phyloP scores from a whole-genome alignment of 2,329 filamentous ascomycete species.

The Sphaerulina vaccinii region DNA sequence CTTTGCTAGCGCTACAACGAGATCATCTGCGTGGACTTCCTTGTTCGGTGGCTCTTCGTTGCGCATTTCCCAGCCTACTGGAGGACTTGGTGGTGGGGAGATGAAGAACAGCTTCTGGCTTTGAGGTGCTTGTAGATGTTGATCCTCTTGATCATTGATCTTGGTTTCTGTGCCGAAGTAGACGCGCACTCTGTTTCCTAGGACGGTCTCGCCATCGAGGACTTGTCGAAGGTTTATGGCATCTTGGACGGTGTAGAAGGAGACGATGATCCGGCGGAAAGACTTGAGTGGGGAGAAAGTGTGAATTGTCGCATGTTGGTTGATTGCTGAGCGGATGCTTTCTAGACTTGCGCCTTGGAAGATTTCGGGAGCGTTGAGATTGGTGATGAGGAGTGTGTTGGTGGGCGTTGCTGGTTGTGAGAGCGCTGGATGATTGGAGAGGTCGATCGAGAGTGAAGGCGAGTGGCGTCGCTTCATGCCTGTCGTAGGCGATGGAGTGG shows the following conservation, averaged over 20 bases:
- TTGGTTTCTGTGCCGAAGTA: constrained; percentile 59
- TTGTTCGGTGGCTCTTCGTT: constrained; percentile 65
- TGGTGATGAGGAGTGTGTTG: constrained; percentile 83
- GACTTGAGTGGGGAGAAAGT: constrained; percentile 79
- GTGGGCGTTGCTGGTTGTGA: constrained; percentile 70
- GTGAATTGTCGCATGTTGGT: constrained; percentile 68
- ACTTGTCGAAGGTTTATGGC: constrained; percentile 69
- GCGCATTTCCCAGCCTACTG: constrained; percentile 63
- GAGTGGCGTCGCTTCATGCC: constrained; percentile 36
- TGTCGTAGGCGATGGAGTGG: constrained; percentile 14
- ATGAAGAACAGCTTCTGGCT: constrained; percentile 66
- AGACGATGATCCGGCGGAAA: constrained; percentile 77
- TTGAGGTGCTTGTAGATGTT: constrained; percentile 56
- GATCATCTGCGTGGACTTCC: constrained; percentile 62
- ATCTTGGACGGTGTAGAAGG: constrained; percentile 68
- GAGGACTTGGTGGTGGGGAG: constrained; percentile 61
- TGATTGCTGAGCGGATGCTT: constrained; percentile 69
- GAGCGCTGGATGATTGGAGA: constrained; percentile 69
- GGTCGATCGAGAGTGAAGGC: constrained; percentile 65
- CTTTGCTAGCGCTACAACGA: constrained; percentile 56
- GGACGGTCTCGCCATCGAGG: constrained; percentile 71
- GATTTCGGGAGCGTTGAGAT: constrained; percentile 69
- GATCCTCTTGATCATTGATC: constrained; percentile 39
- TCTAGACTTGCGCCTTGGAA: constrained; percentile 73
- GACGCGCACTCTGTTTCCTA: constrained; percentile 67